Evolutionary conservation across 2,329 filamentous ascomycete species (phyloP).

Genomic region (Dothideomycetes sp.): DNA sequence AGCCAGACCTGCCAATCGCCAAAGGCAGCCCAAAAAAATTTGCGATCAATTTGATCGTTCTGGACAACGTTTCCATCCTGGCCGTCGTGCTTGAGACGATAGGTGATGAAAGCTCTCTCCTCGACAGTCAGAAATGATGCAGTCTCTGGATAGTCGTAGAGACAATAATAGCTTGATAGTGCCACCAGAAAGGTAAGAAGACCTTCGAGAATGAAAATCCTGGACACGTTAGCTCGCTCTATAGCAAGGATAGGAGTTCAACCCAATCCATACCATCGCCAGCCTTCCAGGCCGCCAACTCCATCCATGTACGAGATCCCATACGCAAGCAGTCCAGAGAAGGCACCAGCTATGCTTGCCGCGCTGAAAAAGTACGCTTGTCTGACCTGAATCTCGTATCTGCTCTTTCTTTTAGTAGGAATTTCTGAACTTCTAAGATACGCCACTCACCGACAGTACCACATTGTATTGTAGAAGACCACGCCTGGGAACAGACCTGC

Average conservation of each 20-base stretch:
- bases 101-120: constrained; percentile 18
- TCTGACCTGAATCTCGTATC: constrained; percentile 36
- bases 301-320: constrained; percentile 29
- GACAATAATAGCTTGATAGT: constrained; percentile 35
- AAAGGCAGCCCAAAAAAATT: constrained; percentile 37
- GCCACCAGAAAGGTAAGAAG: constrained; percentile 30
- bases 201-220: constrained; percentile 21
- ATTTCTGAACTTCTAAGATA: not conserved
- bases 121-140: constrained; percentile 34
- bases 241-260: not conserved
- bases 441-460: constrained; percentile 7
- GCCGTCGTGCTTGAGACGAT: constrained; percentile 18
- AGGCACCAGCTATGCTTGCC: constrained; percentile 41
- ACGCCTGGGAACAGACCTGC: constrained; percentile 23
- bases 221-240: constrained; percentile 11
- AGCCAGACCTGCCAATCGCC: constrained; percentile 40
- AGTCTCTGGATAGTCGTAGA: constrained; percentile 50
- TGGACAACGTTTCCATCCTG: constrained; percentile 17
- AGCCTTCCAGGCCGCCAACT: constrained; percentile 28
- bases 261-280: constrained; percentile 21
- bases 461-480: constrained; percentile 16
- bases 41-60: constrained; percentile 23
- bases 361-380: constrained; percentile 42
- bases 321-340: constrained; percentile 44
- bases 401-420: constrained; percentile 35